Base-by-base conservation (phyloP, 257 asterid species). In the Paulownia fortunei region DNA sequence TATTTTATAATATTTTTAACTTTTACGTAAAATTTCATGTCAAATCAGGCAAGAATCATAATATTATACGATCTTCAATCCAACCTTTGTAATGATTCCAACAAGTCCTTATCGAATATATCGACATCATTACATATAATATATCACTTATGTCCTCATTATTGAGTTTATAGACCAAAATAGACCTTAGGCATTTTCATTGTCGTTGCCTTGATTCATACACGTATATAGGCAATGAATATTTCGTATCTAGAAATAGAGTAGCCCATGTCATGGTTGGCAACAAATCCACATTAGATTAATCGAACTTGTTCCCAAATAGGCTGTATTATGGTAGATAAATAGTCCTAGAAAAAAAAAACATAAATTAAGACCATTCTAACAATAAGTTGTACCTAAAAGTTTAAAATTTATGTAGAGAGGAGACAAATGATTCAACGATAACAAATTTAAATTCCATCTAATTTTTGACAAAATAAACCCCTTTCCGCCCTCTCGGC, bases 391-490 rank as follows among this genome's bases (percentile, higher is more conserved):
- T 47, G 51, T 63, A 56, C 71, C 30, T 44, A 42, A 65, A 3
- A 7, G 23, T 62, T 19, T 46, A 9, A 49, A 42, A 60, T 61
- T 61, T 61, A 51, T 44, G 44, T 11, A 21, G 39, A 41, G 44
- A 47, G 39, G 24, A 34, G 34, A 24, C 24, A 42, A 51, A 18
- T 36, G 60, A 49, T 32, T 70, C 18, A 64, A 68, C 46, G 10
- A 70, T 34, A 4, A 49, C 34, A 78, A 60, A 49, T 32, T 71
- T 32, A 63, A 34, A 39, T 39, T n/a, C n/a, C 36, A 21, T 23
- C 55, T 66, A 21, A 62, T 7, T 34, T 58, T 44, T 23, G 60
- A 59, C 41, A 44, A 73, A 41, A 73, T 59, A 54, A 60, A 76
- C 26, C 32, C 42, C 41, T 9, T 30, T 5, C 16, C 16, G 46